These are phyloP conservation scores for Ceratobasidium sp. DNA, from an alignment of 1,284 basidiomycete genomes.

Conservation along the genomic window DNA sequence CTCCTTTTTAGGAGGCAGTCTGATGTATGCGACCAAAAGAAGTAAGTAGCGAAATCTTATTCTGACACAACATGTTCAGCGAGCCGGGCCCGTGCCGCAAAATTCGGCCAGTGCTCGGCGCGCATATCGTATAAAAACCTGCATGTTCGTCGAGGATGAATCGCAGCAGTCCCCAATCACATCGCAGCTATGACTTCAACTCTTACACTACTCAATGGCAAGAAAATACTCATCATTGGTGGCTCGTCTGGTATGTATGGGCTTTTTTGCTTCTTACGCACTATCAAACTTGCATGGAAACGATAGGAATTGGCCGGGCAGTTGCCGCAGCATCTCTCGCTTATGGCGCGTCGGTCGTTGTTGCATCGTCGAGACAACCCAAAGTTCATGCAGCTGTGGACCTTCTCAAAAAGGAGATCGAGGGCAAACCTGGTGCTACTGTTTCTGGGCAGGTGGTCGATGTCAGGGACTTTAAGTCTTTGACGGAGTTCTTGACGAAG, in stretches of 20 bases:
- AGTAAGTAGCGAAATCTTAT: too few species aligned
- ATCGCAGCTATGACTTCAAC: background rate
- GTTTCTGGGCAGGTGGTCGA: conserved; percentile 2
- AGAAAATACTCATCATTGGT: background rate
- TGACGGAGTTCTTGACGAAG: conserved; percentile 15
- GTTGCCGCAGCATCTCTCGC: too few species aligned
- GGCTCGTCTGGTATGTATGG: background rate
- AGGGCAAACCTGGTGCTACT: background rate
- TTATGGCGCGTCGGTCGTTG: too few species aligned
- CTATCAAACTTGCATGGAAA: too few species aligned
- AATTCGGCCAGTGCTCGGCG: too few species aligned
- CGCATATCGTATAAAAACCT: too few species aligned
- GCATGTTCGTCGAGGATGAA: too few species aligned
- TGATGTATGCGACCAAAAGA: too few species aligned
- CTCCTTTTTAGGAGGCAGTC: too few species aligned
- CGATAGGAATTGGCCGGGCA: conserved; percentile 33
- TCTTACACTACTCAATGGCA: background rate
- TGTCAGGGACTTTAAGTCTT: conserved; percentile 4
- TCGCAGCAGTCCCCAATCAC: too few species aligned
- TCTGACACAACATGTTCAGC: too few species aligned
- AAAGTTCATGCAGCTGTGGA: conserved; percentile 33
- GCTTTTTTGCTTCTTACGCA: background rate
- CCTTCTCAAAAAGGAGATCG: conserved; percentile 1
- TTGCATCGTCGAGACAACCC: conserved; percentile 3
- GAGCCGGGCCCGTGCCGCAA: too few species aligned